Conservation (phyloP, 2,329 filamentous ascomycete genomes). For the Cladosporium phlei region DNA sequence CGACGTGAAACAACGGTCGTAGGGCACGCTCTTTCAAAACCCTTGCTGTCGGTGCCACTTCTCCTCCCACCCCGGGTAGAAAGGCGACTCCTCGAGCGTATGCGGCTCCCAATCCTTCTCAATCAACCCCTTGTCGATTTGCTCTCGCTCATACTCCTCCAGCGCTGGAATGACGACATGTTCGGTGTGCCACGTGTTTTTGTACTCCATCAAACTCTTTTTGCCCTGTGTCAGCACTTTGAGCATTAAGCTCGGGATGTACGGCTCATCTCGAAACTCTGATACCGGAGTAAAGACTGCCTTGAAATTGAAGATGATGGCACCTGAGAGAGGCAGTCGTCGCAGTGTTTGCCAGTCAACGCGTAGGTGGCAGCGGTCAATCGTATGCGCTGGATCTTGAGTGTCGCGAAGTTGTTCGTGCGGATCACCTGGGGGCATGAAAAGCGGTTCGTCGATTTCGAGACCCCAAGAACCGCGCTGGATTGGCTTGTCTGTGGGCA, state of each 20-base stretch:
- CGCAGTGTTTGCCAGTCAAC: slow-evolving; percentile 88
- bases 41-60: slow-evolving; percentile 66
- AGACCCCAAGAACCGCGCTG: slow-evolving; percentile 82
- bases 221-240: slow-evolving; percentile 70
- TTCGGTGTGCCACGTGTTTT: slow-evolving; percentile 75
- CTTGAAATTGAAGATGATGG: slow-evolving; percentile 83
- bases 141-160: slow-evolving; percentile 60
- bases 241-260: slow-evolving; percentile 62
- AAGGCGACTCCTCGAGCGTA: slow-evolving; percentile 71
- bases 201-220: slow-evolving; percentile 68
- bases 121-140: slow-evolving; percentile 59
- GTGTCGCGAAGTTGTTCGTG: slow-evolving; percentile 56
- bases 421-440: slow-evolving; percentile 64
- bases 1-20: too few species aligned
- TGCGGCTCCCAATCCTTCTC: slow-evolving; percentile 59
- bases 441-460: slow-evolving; percentile 70
- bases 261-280: slow-evolving; percentile 67
- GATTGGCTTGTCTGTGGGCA: slow-evolving; percentile 68
- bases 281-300: slow-evolving; percentile 71
- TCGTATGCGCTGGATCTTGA: slow-evolving; percentile 54
- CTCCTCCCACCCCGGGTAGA: slow-evolving; percentile 69
- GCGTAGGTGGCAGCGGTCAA: slow-evolving; percentile 62
- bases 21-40: slow-evolving; percentile 44
- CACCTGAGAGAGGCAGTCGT: slow-evolving; percentile 69
- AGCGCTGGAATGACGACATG: slow-evolving; percentile 65